Evolutionary conservation across 2,329 filamentous ascomycete species (phyloP), one percentile per base, ranked within the genome.

Genomic region (Phaeomoniella chlamydospora): DNA sequence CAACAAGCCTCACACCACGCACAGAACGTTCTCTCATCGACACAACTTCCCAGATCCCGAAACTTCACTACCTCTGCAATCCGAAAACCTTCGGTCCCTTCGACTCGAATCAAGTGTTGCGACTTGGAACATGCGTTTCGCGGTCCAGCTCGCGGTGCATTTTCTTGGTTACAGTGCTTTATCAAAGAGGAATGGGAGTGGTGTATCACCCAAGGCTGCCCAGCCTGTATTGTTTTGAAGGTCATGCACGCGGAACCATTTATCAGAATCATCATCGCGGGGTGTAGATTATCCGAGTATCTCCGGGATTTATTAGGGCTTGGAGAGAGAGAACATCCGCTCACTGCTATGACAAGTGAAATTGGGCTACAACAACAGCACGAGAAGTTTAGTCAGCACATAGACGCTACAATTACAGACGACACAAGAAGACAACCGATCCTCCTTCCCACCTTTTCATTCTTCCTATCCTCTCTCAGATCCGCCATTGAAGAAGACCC

Each of bases 161-260:
- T 71, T 46, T 55, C 72, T 36, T 74, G 69, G 62, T 57, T 76
- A 22, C 67, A 73, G 41, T 74, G 68, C 51, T 72, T 74, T 39
- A 50, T 75, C 15, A 58, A 56, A 9, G 69, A 72, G 35, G 69
- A 71, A 43, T 63, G 67, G 40, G 66, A 73, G 41, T 75, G 70
- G 69, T 72, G 68, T 45, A 55, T 63, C 39, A 71, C 68, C 2
- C 53, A 61, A 16, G 68, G 70, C 16, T 75, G 72, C 49, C 70
- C 71, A 18, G 56, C 56, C 33, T 63, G 59, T 41, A 54, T 61
- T 30, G 57, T 61, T 5, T 47, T 55, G 37, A 54, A 62, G 37
- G 57, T 61, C 31, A 45, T 63, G 12, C 49, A 60, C 37, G 61
- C 58, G n/a, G 59, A 62, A 37, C 59, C 59, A 9, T 60, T 57